A percentile compares a stretch with the other conserved stretches of the same genome.
Conservation (phyloP, 768 basidiomycete species). For the Suillus subaureus region DNA sequence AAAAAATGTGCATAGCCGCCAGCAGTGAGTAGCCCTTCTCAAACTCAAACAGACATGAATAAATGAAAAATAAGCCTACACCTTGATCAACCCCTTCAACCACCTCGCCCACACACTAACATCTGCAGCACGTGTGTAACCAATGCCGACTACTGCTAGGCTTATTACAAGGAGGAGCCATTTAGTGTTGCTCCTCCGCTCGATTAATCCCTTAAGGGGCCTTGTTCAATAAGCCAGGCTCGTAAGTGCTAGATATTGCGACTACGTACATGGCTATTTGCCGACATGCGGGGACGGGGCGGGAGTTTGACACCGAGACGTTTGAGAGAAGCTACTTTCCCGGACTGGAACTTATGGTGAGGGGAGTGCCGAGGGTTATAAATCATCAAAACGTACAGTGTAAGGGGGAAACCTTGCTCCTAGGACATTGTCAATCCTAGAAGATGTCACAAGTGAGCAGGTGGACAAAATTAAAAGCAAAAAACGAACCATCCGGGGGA, state of each 20-base stretch:
- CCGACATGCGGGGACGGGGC: conserved; percentile 18
- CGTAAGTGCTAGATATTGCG: neutral
- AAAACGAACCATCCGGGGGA: conserved; percentile 38
- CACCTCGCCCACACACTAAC: neutral
- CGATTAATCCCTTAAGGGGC: conserved; percentile 7
- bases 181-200: neutral
- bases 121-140: conserved; percentile 11
- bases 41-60: conserved; percentile 14
- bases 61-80: neutral
- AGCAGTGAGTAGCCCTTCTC: neutral
- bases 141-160: conserved; percentile 12
- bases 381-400: conserved; percentile 18
- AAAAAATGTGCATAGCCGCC: neutral
- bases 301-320: conserved; percentile 22
- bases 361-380: neutral
- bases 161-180: conserved; percentile 14
- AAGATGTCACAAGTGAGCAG: conserved; percentile 8
- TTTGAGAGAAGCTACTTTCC: conserved; percentile 28
- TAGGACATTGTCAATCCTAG: conserved; percentile 27
- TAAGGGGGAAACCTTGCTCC: conserved; percentile 35
- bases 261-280: conserved; percentile 14
- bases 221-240: conserved; percentile 19
- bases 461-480: no score
- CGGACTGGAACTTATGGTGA: conserved; percentile 14
- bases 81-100: conserved; percentile 10